These are phyloP conservation scores for Penicillium sp. DNA, from an alignment of 2,329 filamentous ascomycete genomes.

Conservation along the genomic window DNA sequence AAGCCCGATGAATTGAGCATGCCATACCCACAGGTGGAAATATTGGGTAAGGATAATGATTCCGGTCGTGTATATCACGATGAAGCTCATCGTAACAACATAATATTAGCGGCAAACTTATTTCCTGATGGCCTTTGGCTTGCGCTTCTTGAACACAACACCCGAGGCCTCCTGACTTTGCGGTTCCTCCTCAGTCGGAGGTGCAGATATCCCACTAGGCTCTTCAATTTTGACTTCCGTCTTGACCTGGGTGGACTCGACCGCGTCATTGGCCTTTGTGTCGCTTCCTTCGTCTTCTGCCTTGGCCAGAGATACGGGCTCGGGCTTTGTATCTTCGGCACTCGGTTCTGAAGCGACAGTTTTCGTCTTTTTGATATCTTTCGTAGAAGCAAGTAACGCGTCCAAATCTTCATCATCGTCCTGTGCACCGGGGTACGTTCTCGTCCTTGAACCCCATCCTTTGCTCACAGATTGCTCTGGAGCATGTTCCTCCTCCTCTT, in stretches of 20 bases:
- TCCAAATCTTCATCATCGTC: slow-evolving; percentile 39
- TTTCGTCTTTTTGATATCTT: slow-evolving; percentile 35
- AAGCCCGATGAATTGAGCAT: too few species aligned
- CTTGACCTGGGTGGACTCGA: slow-evolving; percentile 9
- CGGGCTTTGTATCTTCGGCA: slow-evolving; percentile 10
- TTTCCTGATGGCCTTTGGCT: slow-evolving; percentile 41
- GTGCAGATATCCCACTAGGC: slow-evolving; percentile 4
- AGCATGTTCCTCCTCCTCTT: slow-evolving; percentile 34
- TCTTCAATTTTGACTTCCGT: slow-evolving; percentile 28
- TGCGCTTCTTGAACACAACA: slow-evolving; percentile 47
- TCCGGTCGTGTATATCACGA: too few species aligned
- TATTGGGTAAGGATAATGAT: too few species aligned
- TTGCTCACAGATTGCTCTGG: slow-evolving; percentile 33
- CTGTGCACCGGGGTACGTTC: slow-evolving; percentile 36
- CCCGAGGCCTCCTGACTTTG: slow-evolving; percentile 25
- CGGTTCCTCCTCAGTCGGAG: slow-evolving; percentile 7
- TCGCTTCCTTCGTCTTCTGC: slow-evolving; percentile 14
- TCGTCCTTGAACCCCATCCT: slow-evolving; percentile 42
- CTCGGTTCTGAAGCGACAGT: slow-evolving; percentile 9
- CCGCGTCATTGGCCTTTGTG: slow-evolving; percentile 1
- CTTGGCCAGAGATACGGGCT: slow-evolving; percentile 10
- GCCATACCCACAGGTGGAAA: too few species aligned
- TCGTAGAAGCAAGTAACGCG: slow-evolving; percentile 39
- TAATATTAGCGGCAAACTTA: too few species aligned
- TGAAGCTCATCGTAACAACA: not conserved